Evolutionary conservation across 371 early-diverging fungal genomes (phyloP), one percentile per base, ranked within the genome.

Genomic region (Blastocladiella emersonii): DNA sequence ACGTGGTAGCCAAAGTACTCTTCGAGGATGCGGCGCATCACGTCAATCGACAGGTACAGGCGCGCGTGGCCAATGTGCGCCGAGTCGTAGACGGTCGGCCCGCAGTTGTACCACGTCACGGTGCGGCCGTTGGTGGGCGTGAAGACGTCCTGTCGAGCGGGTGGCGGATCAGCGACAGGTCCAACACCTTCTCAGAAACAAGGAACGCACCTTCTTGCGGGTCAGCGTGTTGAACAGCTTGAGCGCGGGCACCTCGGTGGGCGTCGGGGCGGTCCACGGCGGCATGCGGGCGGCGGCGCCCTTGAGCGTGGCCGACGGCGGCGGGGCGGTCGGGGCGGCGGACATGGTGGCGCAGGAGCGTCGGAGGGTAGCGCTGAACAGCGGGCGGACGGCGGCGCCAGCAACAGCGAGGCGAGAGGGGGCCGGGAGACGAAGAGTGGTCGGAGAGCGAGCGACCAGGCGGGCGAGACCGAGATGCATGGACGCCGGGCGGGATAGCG

Each of bases 1-100:
- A 99, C 91, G 66, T 98, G 86, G 77, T 97, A 98, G 55, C 83
- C 83, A 71, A 98, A 95, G 73, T 98, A 99, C 64, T 98, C 93
- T 69, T 89, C 85, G 66, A 99, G 74, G 43, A 99, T 86, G 61
- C 98, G 85, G 49, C 99, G 88, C 60, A 98, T 81, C 61, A 95
- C 91, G 77, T 99, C 99, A 72, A 95, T 85, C 21, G 91, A 81
- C 62, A 99, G 81, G 72, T 98, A 99, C 63, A 87, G 91, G 73
- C 99, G 76, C 6, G 99, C 99, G 74, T 99, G 99, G 35, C 99
- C 99, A 76, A 99, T 85, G 75, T 99, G 99, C 17, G 98, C 82
- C 2, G 90, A 85, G 74, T 98, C 98, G 71, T 99, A 99, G 25
- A 99, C 99, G 12, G 99, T 99, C 17, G 99, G 99, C 8, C 99